These are phyloP conservation scores for Phytophthora kernoviae DNA, from an alignment of 352 stramenopile species.

Conservation along the genomic window DNA sequence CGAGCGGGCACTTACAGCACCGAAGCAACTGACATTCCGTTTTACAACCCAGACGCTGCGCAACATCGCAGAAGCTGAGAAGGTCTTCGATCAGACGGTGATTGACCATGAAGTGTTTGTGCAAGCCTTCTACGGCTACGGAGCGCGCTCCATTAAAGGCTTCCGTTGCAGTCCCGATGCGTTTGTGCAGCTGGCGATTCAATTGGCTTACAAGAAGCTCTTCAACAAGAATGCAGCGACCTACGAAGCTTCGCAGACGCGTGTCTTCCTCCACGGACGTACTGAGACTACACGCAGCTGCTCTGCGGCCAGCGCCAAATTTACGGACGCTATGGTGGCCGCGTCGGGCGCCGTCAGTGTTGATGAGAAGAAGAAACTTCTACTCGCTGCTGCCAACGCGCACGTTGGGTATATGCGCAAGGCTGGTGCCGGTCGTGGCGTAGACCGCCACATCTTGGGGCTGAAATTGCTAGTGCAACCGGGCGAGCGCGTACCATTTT, in stretches of 20 bases:
- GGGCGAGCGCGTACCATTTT: slow-evolving; percentile 62
- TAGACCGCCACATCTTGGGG: slow-evolving; percentile 95
- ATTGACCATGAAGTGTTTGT: slow-evolving; percentile 90
- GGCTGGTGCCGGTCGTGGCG: slow-evolving; percentile 77
- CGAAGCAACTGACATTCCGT: slow-evolving; percentile 54
- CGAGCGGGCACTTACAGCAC: slow-evolving; percentile 26
- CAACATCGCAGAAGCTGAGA: slow-evolving; percentile 58
- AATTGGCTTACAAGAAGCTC: slow-evolving; percentile 90
- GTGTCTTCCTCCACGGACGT: slow-evolving; percentile 94
- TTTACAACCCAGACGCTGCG: slow-evolving; percentile 54
- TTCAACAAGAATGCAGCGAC: slow-evolving; percentile 75
- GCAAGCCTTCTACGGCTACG: slow-evolving; percentile 89
- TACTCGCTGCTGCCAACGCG: slow-evolving; percentile 45
- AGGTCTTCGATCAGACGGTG: slow-evolving; percentile 71
- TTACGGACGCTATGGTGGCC: slow-evolving; percentile 85
- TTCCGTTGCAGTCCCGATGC: slow-evolving; percentile 93
- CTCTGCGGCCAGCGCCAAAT: slow-evolving; percentile 78
- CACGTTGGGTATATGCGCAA: slow-evolving; percentile 76
- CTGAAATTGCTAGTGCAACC: slow-evolving; percentile 70
- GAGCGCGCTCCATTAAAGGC: slow-evolving; percentile 88
- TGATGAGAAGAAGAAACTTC: slow-evolving; percentile 52
- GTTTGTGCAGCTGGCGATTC: slow-evolving; percentile 96
- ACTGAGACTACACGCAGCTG: slow-evolving; percentile 92
- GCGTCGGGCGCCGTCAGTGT: slow-evolving; percentile 29
- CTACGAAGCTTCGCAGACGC: slow-evolving; percentile 96